Evolutionary conservation across 2,329 filamentous ascomycete species (phyloP), one percentile per base, ranked within the genome.

Genomic region (Trichoderma guizhouense): DNA sequence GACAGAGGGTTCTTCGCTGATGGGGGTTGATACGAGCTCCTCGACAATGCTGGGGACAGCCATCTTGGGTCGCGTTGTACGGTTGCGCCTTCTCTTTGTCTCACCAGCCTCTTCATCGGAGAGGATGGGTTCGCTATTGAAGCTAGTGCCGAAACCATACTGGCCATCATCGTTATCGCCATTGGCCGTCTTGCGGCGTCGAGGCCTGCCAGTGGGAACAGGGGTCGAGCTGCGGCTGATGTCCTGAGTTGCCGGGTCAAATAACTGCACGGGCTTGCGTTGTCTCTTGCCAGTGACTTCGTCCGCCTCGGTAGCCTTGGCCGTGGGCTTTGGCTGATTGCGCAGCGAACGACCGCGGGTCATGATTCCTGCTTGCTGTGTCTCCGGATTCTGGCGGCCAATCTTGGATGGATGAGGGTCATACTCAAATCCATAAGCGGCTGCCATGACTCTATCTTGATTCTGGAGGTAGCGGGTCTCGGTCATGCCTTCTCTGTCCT

Each of bases 401-500:
- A 90, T 83, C 78, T 87, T 88, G 72, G 84, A 85, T 3, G 86
- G 84, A 66, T 88, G 86, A 11, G 86, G 83, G 74, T 90, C 88
- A 74, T 90, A 89, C 72, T 89, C 86, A 75, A 90, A 90, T 18
- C 86, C 86, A 76, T 90, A 91, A 1, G 85, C 83, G 73, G 86
- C 83, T 8, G 89, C 88, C 84, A 88, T 87, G 73, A 89, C 82
- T 70, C 83, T 83, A 79, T 90, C 88, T 77, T 91, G 86, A 68
- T 83, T 77, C 70, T 87, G 85, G 5, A 84, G 82, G 57, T 87
- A 83, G 28, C 83, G 80, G 0, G 83, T 83, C 69, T 86, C 85
- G 34, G 79, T 81, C 74, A 82, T 79, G 3, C 81, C 77, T 58
- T 86, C 84, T 47, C 81, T 80, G 63, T 82, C 81, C 61, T 83